These are phyloP conservation scores for Artemisia tridentata DNA, from an alignment of 129 eudicot species.

Conservation along the genomic window DNA sequence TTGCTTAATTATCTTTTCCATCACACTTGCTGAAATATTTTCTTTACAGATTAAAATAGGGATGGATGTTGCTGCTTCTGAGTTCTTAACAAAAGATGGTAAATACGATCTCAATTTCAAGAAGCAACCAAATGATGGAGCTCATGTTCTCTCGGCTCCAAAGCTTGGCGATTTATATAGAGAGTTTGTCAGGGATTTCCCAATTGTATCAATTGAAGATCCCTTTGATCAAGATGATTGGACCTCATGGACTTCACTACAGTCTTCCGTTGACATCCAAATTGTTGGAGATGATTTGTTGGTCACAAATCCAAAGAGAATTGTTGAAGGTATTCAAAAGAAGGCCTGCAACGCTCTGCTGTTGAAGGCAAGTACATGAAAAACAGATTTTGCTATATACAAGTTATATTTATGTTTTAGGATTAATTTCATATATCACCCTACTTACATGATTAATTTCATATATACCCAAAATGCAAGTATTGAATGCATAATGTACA, in stretches of 20 bases:
- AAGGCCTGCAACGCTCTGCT: slow-evolving; percentile 88
- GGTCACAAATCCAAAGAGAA: slow-evolving; percentile 92
- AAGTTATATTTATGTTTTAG: background rate
- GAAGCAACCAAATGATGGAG: slow-evolving; percentile 92
- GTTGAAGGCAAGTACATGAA: slow-evolving; percentile 54
- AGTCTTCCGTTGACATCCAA: slow-evolving; percentile 79
- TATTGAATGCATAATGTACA: background rate
- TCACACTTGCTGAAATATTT: background rate
- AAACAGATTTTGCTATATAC: background rate
- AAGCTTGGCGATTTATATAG: slow-evolving; percentile 71
- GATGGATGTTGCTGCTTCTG: slow-evolving; percentile 99
- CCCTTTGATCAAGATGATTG: slow-evolving; percentile 99
- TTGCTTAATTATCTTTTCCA: background rate
- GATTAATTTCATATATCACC: no score
- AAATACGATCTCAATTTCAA: slow-evolving; percentile 86
- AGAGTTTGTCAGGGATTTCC: slow-evolving; percentile 79
- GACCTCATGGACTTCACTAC: slow-evolving; percentile 84
- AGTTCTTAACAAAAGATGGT: slow-evolving; percentile 83
- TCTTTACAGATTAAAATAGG: slow-evolving; percentile 81
- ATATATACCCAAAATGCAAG: no score
- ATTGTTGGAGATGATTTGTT: slow-evolving; percentile 93
- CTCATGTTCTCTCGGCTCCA: slow-evolving; percentile 76
- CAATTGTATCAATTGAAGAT: slow-evolving; percentile 95
- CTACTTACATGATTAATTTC: no score
- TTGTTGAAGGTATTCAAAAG: slow-evolving; percentile 74